These are phyloP conservation scores for Colletotrichum navitas DNA, from an alignment of 2,329 filamentous ascomycete genomes.

Conservation along the genomic window DNA sequence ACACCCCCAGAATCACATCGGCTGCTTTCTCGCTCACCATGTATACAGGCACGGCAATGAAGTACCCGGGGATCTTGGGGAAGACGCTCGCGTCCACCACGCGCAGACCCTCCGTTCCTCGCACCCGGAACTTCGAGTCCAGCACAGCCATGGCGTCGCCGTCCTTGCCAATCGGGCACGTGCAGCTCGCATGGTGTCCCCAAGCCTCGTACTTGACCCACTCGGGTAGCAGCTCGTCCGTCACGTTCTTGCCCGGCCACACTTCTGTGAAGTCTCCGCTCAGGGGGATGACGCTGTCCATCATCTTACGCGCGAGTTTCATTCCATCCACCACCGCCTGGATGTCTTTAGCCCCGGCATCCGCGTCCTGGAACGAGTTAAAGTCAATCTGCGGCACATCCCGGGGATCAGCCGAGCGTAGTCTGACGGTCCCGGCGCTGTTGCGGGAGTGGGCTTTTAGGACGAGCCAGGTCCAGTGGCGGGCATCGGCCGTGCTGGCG, in stretches of 20 bases:
- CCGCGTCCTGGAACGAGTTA: constrained; percentile 61
- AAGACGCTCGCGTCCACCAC: constrained; percentile 73
- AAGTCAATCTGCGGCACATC: constrained; percentile 71
- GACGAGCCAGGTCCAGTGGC: constrained; percentile 56
- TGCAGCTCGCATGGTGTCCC: constrained; percentile 70
- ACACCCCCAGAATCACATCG: constrained; percentile 38
- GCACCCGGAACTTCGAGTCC: constrained; percentile 67
- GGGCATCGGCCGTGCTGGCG: constrained; percentile 49
- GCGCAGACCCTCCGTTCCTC: constrained; percentile 64
- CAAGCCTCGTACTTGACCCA: constrained; percentile 64
- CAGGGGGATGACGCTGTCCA: constrained; percentile 47
- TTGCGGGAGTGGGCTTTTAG: constrained; percentile 72
- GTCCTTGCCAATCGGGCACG: constrained; percentile 66
- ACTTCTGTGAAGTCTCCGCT: constrained; percentile 44
- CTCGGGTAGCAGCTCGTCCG: constrained; percentile 58
- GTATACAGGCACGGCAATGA: constrained; percentile 62
- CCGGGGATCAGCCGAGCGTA: constrained; percentile 68
- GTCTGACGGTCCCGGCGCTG: constrained; percentile 66
- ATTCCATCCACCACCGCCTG: constrained; percentile 64
- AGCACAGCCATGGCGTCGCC: constrained; percentile 66
- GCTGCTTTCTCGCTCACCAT: constrained; percentile 70
- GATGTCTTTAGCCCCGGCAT: constrained; percentile 52
- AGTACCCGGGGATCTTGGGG: constrained; percentile 63
- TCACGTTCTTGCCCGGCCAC: constrained; percentile 55
- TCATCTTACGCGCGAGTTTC: constrained; percentile 55